Percentiles rank a stretch among this genome's conserved stretches.
These are phyloP conservation scores for Nemania sp. DNA, from an alignment of 2,329 filamentous ascomycete genomes.

Conservation along the genomic window DNA sequence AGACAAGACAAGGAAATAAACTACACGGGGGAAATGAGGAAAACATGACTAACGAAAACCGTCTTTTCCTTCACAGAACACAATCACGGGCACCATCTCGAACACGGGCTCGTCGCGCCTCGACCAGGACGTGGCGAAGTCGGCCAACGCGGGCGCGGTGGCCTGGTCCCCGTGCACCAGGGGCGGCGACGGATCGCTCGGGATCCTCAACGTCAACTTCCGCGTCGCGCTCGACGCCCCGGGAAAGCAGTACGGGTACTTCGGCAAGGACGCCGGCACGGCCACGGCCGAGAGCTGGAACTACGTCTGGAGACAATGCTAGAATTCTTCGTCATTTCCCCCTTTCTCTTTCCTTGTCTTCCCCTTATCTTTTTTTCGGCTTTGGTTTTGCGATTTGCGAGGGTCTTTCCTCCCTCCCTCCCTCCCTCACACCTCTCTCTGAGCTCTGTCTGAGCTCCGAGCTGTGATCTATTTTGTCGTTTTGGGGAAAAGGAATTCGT, in stretches of 20 bases:
- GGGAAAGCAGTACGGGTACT: constrained; percentile 40
- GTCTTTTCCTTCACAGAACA: constrained; percentile 31
- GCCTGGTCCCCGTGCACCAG: constrained; percentile 45
- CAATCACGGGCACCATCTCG: constrained; percentile 38
- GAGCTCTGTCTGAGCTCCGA: too few relatives aligned
- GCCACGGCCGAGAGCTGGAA: constrained; percentile 42
- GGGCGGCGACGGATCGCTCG: constrained; percentile 40
- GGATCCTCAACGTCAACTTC: constrained; percentile 49
- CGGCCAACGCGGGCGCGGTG: constrained; percentile 34
- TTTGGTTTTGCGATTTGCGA: too few relatives aligned
- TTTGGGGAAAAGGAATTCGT: too few relatives aligned
- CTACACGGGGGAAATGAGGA: background rate
- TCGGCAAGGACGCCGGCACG: constrained; percentile 40
- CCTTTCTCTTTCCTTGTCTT: too few relatives aligned
- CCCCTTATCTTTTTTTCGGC: too few relatives aligned
- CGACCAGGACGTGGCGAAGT: constrained; percentile 36
- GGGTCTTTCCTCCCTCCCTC: too few relatives aligned
- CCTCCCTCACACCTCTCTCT: too few relatives aligned
- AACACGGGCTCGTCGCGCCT: constrained; percentile 33
- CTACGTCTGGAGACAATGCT: constrained; percentile 46
- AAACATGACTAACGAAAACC: background rate
- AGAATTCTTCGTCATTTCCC: background rate
- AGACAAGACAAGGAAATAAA: background rate
- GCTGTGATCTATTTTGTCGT: too few relatives aligned
- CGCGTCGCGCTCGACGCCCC: constrained; percentile 43